Base-by-base conservation (phyloP, 179 eudicot species). In the Patellifolia procumbens region DNA sequence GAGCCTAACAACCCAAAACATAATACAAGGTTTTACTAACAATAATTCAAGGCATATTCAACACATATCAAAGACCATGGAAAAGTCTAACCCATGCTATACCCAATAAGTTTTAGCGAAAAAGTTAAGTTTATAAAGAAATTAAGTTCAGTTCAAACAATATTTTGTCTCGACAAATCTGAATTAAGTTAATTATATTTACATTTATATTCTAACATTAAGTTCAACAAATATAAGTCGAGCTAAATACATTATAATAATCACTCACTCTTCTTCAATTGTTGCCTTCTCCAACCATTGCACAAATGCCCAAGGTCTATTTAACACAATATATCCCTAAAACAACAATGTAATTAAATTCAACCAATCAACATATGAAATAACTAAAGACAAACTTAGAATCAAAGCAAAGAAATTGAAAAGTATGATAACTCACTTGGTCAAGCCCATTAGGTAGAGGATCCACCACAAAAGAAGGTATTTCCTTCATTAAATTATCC, bases 231-330 rank as follows among this genome's bases (percentile, higher is more conserved):
- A n/a, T n/a, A n/a, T n/a, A n/a, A n/a, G n/a, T n/a, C n/a, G n/a
- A n/a, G n/a, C 7, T 20, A 29, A 76, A 13, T 28, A 37, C 1
- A n/a, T 55, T 45, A 7, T 49, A 17, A 3, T 28, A 35, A 35
- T 22, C 34, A 67, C 97, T 82, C 77, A 92, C 97, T 92, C 96
- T 87, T 92, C 97, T 70, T 91, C 92, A 56, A 92, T 92, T 53
- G 80, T 79, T 45, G 92, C 89, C 70, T 80, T 87, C 69, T 89
- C 87, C 83, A 92, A 86, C 97, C 97, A 92, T 81, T 92, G 96
- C 65, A 89, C 89, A 71, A 92, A 92, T 6, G 96, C 97, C 96
- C 96, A 92, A n/a, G 97, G 97, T 78, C 97, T 91, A 70, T 92
- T 91, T 58, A 92, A 73, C 74, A 91, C 97, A 45, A 92, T 77